phyloP scores from a whole-genome alignment of 2,329 filamentous ascomycete species.

The Exophiala aquamarina region DNA sequence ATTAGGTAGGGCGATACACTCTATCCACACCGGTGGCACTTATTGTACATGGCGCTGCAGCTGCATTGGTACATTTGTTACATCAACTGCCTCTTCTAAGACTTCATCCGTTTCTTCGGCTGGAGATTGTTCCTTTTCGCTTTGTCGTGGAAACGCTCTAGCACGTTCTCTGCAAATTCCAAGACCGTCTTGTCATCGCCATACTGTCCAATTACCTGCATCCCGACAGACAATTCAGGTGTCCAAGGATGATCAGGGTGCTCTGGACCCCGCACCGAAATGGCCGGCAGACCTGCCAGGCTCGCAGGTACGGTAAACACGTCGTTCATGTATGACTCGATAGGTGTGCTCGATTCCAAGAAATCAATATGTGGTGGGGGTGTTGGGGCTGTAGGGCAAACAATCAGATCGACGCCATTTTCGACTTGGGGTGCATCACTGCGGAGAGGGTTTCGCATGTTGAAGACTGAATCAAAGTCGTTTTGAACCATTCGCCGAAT shows the following conservation, averaged over 20 bases:
- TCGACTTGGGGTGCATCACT: conserved; percentile 37
- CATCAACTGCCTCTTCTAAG: too few relatives aligned
- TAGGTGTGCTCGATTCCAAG: conserved; percentile 44
- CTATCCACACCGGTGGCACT: too few relatives aligned
- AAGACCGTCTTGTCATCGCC: conserved; percentile 39
- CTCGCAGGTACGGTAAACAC: conserved; percentile 95
- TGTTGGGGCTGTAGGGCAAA: conserved; percentile 84
- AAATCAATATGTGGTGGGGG: conserved; percentile 65
- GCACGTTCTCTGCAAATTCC: conserved; percentile 20
- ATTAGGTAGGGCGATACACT: too few relatives aligned
- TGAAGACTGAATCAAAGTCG: conserved; percentile 83
- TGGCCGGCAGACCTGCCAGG: conserved; percentile 82
- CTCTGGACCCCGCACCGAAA: conserved; percentile 70
- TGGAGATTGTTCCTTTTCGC: too few relatives aligned
- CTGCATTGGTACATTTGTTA: too few relatives aligned
- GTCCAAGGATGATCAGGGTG: conserved; percentile 22
- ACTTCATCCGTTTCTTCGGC: too few relatives aligned
- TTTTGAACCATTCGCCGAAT: conserved; percentile 78
- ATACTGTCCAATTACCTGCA: conserved; percentile 50
- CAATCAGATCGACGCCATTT: conserved; percentile 74
- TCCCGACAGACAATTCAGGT: conserved; percentile 35
- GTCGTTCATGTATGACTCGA: conserved; percentile 89
- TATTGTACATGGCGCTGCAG: too few relatives aligned
- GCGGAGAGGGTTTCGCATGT: conserved; percentile 64
- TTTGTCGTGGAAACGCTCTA: conserved; percentile 14